These are phyloP conservation scores for Kickxella alabastrina DNA, from an alignment of 192 early-diverging fungal species.

Conservation along the genomic window DNA sequence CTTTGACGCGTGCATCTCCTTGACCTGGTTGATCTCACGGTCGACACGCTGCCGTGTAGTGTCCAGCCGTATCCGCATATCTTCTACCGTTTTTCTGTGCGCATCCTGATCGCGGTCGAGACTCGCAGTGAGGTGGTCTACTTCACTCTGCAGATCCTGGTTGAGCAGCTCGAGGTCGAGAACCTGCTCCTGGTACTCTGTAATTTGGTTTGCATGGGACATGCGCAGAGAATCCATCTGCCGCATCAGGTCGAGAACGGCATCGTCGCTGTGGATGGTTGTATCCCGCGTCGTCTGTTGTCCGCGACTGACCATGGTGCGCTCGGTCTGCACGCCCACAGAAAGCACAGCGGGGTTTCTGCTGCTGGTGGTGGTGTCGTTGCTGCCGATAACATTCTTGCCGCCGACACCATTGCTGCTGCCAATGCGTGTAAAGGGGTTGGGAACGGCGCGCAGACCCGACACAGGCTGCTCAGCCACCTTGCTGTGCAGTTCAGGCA, in stretches of 20 bases:
- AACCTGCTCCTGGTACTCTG: conserved; percentile 50
- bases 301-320: conserved; percentile 7
- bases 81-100: conserved; percentile 14
- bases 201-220: conserved; percentile 41
- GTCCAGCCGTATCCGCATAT: conserved; percentile 32
- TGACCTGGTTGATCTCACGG: conserved; percentile 37
- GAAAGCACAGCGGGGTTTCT: conserved; percentile 15
- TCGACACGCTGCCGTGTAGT: conserved; percentile 18
- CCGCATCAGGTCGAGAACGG: conserved; percentile 46
- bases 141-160: conserved; percentile 36
- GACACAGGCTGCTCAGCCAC: too few species aligned
- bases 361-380: too few species aligned
- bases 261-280: conserved; percentile 44
- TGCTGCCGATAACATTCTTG: too few species aligned
- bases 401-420: too few species aligned
- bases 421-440: too few species aligned
- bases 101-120: conserved; percentile 14
- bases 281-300: conserved; percentile 15
- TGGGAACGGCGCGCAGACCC: too few species aligned
- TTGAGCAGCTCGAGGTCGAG: conserved; percentile 43
- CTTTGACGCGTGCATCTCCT: conserved; percentile 37
- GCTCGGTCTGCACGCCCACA: conserved; percentile 31
- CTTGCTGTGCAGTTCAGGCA: too few species aligned
- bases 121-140: conserved; percentile 24
- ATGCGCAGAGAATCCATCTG: conserved; percentile 38